Base-by-base conservation (phyloP, 2,329 filamentous ascomycete genomes). In the Neopestalotiopsis sp. region DNA sequence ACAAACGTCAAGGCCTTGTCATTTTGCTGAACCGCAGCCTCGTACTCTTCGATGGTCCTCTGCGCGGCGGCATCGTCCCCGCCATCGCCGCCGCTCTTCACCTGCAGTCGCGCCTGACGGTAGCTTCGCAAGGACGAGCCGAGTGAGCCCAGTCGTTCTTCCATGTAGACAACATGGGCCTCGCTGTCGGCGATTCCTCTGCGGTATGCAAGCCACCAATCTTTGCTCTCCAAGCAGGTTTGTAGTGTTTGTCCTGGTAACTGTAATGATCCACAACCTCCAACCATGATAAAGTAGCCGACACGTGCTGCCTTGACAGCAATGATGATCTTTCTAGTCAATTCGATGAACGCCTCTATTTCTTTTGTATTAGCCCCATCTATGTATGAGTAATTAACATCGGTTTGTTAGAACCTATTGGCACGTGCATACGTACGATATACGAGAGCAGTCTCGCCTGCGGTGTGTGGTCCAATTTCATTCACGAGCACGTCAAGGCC, bases 101-200 rank as follows among this genome's bases (percentile, higher is more conserved):
- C 20, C 10, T 24, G 40, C 5, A 65, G 13, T 12, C 67, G 67
- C 17, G 61, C 61, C 42, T 59, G 38, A 49, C 61, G 67, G 14
- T 57, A 68, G 38, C 24, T 34, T 42, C 67, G 67, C 20, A 68
- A 14, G n/a, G n/a, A 32, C 34, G 30, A 28, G 17, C 67, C 67
- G 20, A 68, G 38, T 5, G 61, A 58, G 14, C 67, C 61, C 5
- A 68, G 42, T 45, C 67, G 28, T 38, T 68, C 67, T 42, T 65
- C 67, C 67, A 68, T 65, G 24, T 68, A 68, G 5, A 32, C n/a
- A n/a, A 63, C 61, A 24, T 68, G 67, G 24, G 67, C 67, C 4
- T 68, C 20, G 61, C 67, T 68, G 67, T 68, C 67, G 24, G 67
- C 61, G 10, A 68, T 65, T 32, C 40, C 67, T 28, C 61, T 28